Percentiles rank a stretch among this genome's conserved stretches.
These are phyloP conservation scores for Penicillium sp. DNA, from an alignment of 2,329 filamentous ascomycete species.

Conservation along the genomic window DNA sequence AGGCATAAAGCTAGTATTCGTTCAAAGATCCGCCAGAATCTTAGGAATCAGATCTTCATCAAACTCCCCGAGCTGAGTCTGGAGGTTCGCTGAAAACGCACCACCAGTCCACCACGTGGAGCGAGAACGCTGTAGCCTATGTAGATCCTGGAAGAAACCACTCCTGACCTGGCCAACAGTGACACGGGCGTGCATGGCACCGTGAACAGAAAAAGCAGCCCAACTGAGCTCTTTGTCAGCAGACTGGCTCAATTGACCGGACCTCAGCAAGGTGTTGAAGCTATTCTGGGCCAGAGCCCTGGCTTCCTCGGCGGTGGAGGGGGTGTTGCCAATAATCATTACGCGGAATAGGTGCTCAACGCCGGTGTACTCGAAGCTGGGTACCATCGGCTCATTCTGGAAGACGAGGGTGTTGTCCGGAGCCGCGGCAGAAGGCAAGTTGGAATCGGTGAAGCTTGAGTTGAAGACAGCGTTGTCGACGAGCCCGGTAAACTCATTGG, in stretches of 20 bases:
- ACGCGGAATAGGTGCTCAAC: conserved; percentile 23
- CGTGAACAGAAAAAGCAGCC: conserved; percentile 28
- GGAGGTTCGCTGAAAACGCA: conserved; percentile 35
- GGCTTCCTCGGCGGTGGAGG: conserved; percentile 15
- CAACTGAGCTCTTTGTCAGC: conserved; percentile 11
- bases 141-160: conserved; percentile 41
- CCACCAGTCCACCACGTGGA: conserved; percentile 40
- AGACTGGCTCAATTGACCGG: conserved; percentile 7
- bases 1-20: too few relatives aligned
- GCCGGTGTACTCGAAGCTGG: conserved; percentile 23
- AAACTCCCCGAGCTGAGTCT: conserved; percentile 25
- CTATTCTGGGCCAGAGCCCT: conserved; percentile 16
- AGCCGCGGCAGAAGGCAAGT: conserved; percentile 50
- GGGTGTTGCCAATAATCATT: conserved; percentile 22
- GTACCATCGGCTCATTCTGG: conserved; percentile 19
- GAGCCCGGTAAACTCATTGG: conserved; percentile 37
- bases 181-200: conserved; percentile 35
- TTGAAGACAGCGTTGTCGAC: conserved; percentile 36
- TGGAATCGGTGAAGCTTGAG: conserved; percentile 17
- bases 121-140: conserved; percentile 40
- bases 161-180: conserved; percentile 30
- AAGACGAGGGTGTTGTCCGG: conserved; percentile 20
- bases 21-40: conserved; percentile 17
- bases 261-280: conserved; percentile 16
- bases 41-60: conserved; percentile 24